Base-by-base conservation (phyloP, 768 basidiomycete species). In the Candolleomyces eurysporus region DNA sequence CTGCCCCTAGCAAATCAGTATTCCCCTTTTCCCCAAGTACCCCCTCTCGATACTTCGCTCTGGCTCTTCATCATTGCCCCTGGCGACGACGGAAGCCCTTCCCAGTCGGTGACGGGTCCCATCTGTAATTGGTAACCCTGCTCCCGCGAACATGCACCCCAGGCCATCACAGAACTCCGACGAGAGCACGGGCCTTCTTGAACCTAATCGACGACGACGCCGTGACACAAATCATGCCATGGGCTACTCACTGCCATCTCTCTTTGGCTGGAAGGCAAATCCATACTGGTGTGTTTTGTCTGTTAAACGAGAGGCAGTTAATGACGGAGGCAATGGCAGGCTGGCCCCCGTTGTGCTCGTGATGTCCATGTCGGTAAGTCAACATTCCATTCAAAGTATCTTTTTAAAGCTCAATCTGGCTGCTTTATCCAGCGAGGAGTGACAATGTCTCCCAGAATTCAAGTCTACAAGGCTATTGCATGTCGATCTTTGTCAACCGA, bases 391-490 rank as follows among this genome's bases (percentile, higher is more conserved):
- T 11, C 14, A 14, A 42, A 59, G 26, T 60, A 22, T 22, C 60
- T 55, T 61, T 61, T 64, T 63, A 64, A 22, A 64, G 30, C 42
- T 32, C 48, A 7, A 36, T 11, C 36, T 36, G 11, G 36, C 36
- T 36, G 36, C 36, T 11, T 36, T 36, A 8, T 55, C 7, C 63
- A 92, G 91, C 88, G 91, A 26, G 90, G 91, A 39, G 86, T 92
- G 75, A 92, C 90, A 1, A 78, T 90, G 71, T 86, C 90, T 42
- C 87, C 90, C 11, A 84, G 90, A 59, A 88, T 93, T 50, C 87
- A 91, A 71, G 88, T 93, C 31, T 92, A 87, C 77, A 91, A 86
- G 48, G 84, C 87, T 54, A 83, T 93, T 56, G 86, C 91, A 4
- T 92, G 91, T 72, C 79, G 85, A 53, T 78, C 79, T 4, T 65